Evolutionary conservation across 1,284 basidiomycete species (phyloP).

Genomic region (Fomitopsis schrenkii): DNA sequence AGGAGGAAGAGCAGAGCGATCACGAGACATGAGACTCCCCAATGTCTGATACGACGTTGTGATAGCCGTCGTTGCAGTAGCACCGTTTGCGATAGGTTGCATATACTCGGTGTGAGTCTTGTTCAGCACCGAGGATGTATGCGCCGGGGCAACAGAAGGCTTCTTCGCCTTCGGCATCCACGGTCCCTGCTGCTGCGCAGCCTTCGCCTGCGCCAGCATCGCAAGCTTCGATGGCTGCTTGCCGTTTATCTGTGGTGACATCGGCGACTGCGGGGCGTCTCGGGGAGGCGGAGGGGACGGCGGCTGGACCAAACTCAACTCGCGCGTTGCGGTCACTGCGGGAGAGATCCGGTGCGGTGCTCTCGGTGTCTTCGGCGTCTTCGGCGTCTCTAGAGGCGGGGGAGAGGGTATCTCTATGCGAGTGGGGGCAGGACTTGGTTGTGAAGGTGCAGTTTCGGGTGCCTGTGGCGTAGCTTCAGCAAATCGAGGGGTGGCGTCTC

Average conservation of each 20-base stretch:
- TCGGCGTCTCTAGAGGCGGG: background rate
- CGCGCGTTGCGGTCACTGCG: background rate
- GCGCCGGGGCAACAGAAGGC: constrained; percentile 3
- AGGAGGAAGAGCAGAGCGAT: constrained; percentile 19
- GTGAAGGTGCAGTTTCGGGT: background rate
- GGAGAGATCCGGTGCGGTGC: background rate
- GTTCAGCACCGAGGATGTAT: constrained; percentile 14
- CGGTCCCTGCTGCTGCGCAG: constrained; percentile 24
- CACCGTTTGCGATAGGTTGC: constrained; percentile 69
- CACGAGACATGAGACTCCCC: constrained; percentile 38
- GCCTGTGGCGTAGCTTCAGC: background rate
- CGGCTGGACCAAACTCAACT: background rate
- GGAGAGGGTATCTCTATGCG: background rate
- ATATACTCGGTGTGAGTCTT: constrained; percentile 55
- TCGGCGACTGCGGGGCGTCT: background rate
- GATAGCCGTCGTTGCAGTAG: constrained; percentile 74
- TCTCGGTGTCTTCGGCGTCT: background rate
- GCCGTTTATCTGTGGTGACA: background rate
- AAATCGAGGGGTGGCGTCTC: background rate
- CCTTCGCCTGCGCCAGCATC: constrained; percentile 59
- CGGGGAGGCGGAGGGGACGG: background rate
- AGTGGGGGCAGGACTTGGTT: background rate
- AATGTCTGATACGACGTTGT: constrained; percentile 71
- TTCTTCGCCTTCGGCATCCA: constrained; percentile 23
- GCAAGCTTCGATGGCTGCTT: constrained; percentile 64